These are phyloP conservation scores for Monosporascus sp. DNA, from an alignment of 2,329 filamentous ascomycete species.

Conservation along the genomic window DNA sequence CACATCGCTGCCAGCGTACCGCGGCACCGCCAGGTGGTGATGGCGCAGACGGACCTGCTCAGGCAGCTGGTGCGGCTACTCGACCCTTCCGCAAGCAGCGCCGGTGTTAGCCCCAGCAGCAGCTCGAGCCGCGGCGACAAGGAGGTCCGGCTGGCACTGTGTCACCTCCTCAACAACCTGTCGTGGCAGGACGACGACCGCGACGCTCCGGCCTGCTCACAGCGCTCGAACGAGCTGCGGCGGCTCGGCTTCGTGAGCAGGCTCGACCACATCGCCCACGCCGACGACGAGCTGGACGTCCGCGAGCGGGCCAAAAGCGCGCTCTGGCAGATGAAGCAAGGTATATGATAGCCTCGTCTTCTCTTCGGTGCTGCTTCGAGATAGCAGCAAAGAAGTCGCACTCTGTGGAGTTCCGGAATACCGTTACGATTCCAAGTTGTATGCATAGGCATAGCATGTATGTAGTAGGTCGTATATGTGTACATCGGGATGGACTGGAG, in stretches of 20 bases:
- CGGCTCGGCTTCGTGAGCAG: conserved; percentile 65
- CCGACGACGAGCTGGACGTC: conserved; percentile 75
- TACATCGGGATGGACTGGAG: too few relatives aligned
- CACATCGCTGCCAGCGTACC: conserved; percentile 82
- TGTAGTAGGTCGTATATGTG: too few relatives aligned
- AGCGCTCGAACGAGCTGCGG: conserved; percentile 64
- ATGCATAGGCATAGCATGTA: too few relatives aligned
- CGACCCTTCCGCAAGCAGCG: conserved; percentile 20
- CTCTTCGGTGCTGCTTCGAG: too few relatives aligned
- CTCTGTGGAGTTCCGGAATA: too few relatives aligned
- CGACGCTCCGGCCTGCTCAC: conserved; percentile 59
- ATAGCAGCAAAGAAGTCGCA: too few relatives aligned
- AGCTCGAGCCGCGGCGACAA: conserved; percentile 38
- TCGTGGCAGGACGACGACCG: conserved; percentile 72
- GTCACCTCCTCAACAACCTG: conserved; percentile 81
- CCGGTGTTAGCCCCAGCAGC: neutral
- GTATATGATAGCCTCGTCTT: too few relatives aligned
- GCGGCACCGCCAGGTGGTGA: conserved; percentile 69
- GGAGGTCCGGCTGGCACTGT: conserved; percentile 71
- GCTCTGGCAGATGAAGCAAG: conserved; percentile 59
- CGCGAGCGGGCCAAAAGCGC: conserved; percentile 79
- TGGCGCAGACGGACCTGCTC: conserved; percentile 71
- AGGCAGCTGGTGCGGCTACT: conserved; percentile 69
- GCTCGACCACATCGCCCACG: conserved; percentile 53
- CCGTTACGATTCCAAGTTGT: too few relatives aligned